Base-by-base conservation (phyloP, 2,329 filamentous ascomycete genomes). In the Fusarium sacchari region DNA sequence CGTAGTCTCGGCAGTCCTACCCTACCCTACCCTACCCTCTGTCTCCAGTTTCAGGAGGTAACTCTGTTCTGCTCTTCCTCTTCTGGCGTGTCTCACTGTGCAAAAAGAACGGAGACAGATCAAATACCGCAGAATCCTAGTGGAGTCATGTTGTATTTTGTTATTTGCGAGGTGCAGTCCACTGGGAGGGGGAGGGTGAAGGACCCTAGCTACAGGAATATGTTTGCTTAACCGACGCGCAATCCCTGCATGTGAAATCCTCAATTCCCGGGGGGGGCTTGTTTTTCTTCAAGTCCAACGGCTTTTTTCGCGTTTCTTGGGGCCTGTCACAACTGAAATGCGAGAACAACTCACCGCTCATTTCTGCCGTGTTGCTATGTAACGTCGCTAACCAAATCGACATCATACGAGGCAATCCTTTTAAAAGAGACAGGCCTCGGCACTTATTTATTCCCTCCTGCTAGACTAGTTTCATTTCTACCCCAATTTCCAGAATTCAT, bases 311-410 rank as follows among this genome's bases (percentile, higher is more conserved):
- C 49, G 30, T 69, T 50, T 13, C 24, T 52, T 57, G 44, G 61
- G 57, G 22, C 57, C 42, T 67, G 30, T 30, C 40, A 18, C 26
- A 47, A 65, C 20, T 22, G 39, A 59, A 59, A 46, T 50, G 34
- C 65, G 67, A 69, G 50, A 69, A 53, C 32, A 49, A 36, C 22
- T 69, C 43, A 69, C 67, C 67, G 67, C 67, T 69, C 50, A 69
- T 69, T 69, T 69, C 67, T 69, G 67, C 67, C 67, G 44, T 34
- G 46, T 34, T 64, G 18, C 67, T 44, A 69, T 69, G 67, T 69
- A 69, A 69, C 59, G 28, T 65, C 67, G 30, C 67, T 58, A 69
- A 59, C 50, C 59, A 34, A 46, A 47, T 64, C 36, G 47, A 64
- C 30, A 69, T 65, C n/a, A 59, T 53, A 62, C 67, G 55, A 71